Base-by-base conservation (phyloP, 1,284 basidiomycete genomes). In the Vanrija pseudolonga region DNA sequence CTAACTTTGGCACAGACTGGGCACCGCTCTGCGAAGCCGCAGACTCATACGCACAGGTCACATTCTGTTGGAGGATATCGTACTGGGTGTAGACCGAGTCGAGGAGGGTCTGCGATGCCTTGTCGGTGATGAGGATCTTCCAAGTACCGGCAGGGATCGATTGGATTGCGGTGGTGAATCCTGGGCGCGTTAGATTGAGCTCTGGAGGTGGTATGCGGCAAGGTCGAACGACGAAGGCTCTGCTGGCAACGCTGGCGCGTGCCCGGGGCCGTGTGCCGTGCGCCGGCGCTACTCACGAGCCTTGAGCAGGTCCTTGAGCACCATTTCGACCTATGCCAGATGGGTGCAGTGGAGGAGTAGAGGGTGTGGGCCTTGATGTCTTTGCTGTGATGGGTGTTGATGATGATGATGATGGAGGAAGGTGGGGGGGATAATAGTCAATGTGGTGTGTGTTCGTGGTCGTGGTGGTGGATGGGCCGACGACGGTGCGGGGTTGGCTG, bases 121-220 rank as follows among this genome's bases (percentile, higher is more conserved):
- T 87, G 76, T 98, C 95, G 41, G 98, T 89, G 57, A 98, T 90
- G 47, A 98, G 83, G 66, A 95, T 88, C 83, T 98, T 98, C 95
- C 95, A 98, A 82, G 83, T 79, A 55, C 83, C 83, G 8, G 85
- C 83, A 3, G 89, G 88, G 67, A 89, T 85, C 45, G 67, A 90
- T 84, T 68, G 60, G 55, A 77, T 63, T 9, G 76, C 74, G 32
- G 69, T 69, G 14, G 64, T 65, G 51, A 78, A 72, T 22, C 76
- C 76, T 77, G 50, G 32, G 38, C 11, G 38, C 12, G 32, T 32
- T 32, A 32, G 32, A 15, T 15, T 32, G 32, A 14, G 32, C 32
- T 32, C 11, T 38, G 38, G 20, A 41, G 52, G 37, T n/a, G n/a
- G n/a, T n/a, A n/a, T n/a, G n/a, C n/a, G n/a, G n/a, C n/a, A n/a